Base-by-base conservation (phyloP, 306 rosid species). In the Acmispon strigosus region DNA sequence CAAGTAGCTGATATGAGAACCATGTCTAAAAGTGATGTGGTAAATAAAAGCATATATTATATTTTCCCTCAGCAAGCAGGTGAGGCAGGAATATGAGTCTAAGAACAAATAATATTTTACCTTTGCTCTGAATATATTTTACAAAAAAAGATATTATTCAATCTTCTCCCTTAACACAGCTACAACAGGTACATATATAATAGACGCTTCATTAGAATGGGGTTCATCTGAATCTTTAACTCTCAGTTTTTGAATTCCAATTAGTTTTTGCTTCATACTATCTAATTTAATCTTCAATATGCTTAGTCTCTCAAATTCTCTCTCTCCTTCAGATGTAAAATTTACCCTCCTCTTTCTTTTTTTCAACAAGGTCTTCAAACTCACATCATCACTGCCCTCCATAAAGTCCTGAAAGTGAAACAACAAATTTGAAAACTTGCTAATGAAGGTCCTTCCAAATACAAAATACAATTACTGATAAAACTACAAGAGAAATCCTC, bases 331-430 rank as follows among this genome's bases (percentile, higher is more conserved):
- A 65, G 69, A 63, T 6, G 62, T 60, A 62, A 37, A 75, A 22
- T 27, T 78, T 65, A 63, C 61, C 77, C 24, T 80, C 78, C 75
- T 86, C 83, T 79, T 84, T 74, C 62, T 82, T 56, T 77, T 80
- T 70, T 88, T 81, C 73, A 86, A 65, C 55, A 90, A 86, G 73
- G 81, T 88, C 92, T 86, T 92, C 88, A 90, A 80, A 84, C 82
- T 85, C 72, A 84, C 88, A 69, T 88, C 89, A 75, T 88, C 96
- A 14, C 85, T 73, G 52, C 75, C 45, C 59, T 84, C 95, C 75
- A 36, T 12, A 1, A 42, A 73, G 29, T 86, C 96, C 97, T 92
- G 86, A 44, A 82, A 22, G 24, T 22, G 24, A 22, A 17, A 17
- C 55, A 78, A 22, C 37, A n/a, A 20, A 18, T 10, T 19, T 16